Base-by-base conservation (phyloP, 305 asterid genomes). In the Ajuga reptans region DNA sequence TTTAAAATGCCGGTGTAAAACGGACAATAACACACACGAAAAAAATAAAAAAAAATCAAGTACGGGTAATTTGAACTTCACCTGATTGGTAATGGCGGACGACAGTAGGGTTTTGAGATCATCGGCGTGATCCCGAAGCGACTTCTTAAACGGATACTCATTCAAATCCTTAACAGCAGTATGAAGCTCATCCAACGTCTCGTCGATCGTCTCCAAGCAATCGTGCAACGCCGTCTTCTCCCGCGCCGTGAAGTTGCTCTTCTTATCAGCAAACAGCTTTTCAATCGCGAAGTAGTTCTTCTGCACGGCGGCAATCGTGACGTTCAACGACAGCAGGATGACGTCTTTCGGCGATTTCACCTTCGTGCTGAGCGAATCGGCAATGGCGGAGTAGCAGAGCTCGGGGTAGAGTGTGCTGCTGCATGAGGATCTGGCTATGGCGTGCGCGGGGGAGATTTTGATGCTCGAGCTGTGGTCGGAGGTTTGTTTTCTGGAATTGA, bases 31-130 rank as follows among this genome's bases (percentile, higher is more conserved):
- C n/a, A n/a, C n/a, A n/a, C n/a, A n/a, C n/a, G n/a, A n/a, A n/a
- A n/a, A n/a, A n/a, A n/a, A n/a, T n/a, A n/a, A n/a, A n/a, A n/a
- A n/a, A n/a, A n/a, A n/a, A n/a, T n/a, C n/a, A n/a, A n/a, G n/a
- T n/a, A n/a, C n/a, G n/a, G n/a, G n/a, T n/a, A n/a, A 51, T 51
- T 17, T 34, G 11, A 39, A 3, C 60, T 7, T 69, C 37, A 79
- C 86, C 86, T 83, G 98, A 71, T 92, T 86, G 18, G 98, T 92
- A 8, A 92, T 87, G 76, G 98, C 87, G 21, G 96, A 71, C 54
- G 96, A 89, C 11, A 92, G 66, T 0, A 92, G 78, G 14, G 96
- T 92, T 72, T 82, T 85, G 24, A 92, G 89, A 64, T 92, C 96
- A n/a, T 92, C 85, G 1, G 98, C 96, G 74, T 92, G 95, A 0